Conservation (phyloP, 805 yeast species). For the Zygosaccharomyces siamensis region DNA sequence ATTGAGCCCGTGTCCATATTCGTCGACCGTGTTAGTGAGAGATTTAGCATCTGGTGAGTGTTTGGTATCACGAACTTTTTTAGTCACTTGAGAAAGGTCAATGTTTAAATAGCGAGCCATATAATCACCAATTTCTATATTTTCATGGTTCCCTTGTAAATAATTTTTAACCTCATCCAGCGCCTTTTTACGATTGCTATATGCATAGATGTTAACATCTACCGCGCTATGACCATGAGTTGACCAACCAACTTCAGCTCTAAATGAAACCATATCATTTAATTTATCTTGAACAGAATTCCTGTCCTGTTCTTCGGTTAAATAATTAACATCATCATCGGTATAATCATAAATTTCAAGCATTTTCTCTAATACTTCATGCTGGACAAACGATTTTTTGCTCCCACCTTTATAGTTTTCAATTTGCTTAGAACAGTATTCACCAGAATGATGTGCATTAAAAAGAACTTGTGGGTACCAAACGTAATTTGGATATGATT, state of each 20-base stretch:
- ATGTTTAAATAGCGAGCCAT: slow-evolving; percentile 51
- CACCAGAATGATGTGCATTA: slow-evolving; percentile 74
- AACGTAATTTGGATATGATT: slow-evolving; percentile 72
- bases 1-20: slow-evolving; percentile 17
- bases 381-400: slow-evolving; percentile 41
- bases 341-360: slow-evolving; percentile 62
- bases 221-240: slow-evolving; percentile 96
- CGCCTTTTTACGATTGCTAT: slow-evolving; percentile 52
- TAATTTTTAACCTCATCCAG: slow-evolving; percentile 39
- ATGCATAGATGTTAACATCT: slow-evolving; percentile 87
- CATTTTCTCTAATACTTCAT: slow-evolving; percentile 54
- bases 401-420: slow-evolving; percentile 31
- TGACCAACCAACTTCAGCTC: slow-evolving; percentile 93
- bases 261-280: slow-evolving; percentile 66
- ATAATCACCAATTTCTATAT: slow-evolving; percentile 75
- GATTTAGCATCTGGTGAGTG: slow-evolving; percentile 35
- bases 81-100: slow-evolving; percentile 46
- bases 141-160: slow-evolving; percentile 78
- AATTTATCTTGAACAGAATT: slow-evolving; percentile 41
- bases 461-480: slow-evolving; percentile 81
- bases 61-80: slow-evolving; percentile 44
- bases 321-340: slow-evolving; percentile 48
- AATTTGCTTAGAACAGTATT: slow-evolving; percentile 51
- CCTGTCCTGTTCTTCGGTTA: slow-evolving; percentile 33
- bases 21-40: slow-evolving; percentile 9